These are phyloP conservation scores for Rheum nobile DNA, from an alignment of 148 eudicot species.

Conservation along the genomic window DNA sequence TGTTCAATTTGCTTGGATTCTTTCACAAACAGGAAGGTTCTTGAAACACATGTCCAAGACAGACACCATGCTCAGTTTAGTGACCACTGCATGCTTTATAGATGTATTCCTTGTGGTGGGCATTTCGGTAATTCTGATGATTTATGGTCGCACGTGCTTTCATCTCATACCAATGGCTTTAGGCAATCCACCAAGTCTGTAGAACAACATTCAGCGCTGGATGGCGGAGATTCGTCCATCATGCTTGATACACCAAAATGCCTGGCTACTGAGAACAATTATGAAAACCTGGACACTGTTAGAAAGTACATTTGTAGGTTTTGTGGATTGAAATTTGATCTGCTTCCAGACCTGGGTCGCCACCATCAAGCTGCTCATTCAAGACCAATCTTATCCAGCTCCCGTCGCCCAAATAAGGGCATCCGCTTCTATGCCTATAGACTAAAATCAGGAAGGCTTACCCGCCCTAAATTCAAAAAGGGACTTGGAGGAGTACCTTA, in stretches of 20 bases:
- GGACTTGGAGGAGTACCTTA: slow-evolving; percentile 55
- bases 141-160: slow-evolving; percentile 84
- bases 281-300: slow-evolving; percentile 29
- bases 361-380: slow-evolving; percentile 99
- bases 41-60: slow-evolving; percentile 89
- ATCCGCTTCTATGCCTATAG: slow-evolving; percentile 66
- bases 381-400: slow-evolving; percentile 35
- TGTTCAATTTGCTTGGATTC: slow-evolving; percentile 98
- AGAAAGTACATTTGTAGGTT: slow-evolving; percentile 64
- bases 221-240: slow-evolving; percentile 22
- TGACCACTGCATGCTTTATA: slow-evolving; percentile 87
- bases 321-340: slow-evolving; percentile 90
- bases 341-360: slow-evolving; percentile 95
- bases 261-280: slow-evolving; percentile 24
- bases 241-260: slow-evolving; percentile 17
- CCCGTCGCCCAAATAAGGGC: slow-evolving; percentile 52
- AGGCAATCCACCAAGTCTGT: slow-evolving; percentile 29
- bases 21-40: slow-evolving; percentile 77
- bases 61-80: slow-evolving; percentile 81
- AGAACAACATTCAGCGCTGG: slow-evolving; percentile 10
- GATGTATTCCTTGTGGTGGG: slow-evolving; percentile 81
- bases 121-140: slow-evolving; percentile 79
- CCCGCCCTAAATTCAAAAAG: slow-evolving; percentile 68
- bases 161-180: slow-evolving; percentile 56
- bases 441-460: slow-evolving; percentile 73